phyloP scores from a whole-genome alignment of 2,329 filamentous ascomycete species.

The Phialophora verrucosa region DNA sequence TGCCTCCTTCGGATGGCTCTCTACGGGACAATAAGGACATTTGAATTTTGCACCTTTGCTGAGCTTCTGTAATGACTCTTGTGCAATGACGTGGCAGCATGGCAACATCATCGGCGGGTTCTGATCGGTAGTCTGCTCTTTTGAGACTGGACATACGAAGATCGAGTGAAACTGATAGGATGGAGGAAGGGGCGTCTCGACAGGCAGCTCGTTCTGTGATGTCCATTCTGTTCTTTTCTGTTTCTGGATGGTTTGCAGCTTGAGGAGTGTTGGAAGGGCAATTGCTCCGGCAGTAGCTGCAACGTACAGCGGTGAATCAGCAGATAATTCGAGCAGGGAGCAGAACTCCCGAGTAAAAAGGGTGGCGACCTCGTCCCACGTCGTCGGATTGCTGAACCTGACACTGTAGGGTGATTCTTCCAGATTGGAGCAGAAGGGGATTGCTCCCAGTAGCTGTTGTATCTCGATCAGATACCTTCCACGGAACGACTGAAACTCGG shows the following conservation, averaged over 20 bases:
- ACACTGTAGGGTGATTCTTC: constrained; percentile 75
- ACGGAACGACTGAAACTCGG: constrained; percentile 76
- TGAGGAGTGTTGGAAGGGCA: constrained; percentile 84
- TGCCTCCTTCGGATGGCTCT: constrained; percentile 79
- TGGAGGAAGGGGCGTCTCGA: constrained; percentile 69
- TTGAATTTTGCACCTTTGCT: constrained; percentile 84
- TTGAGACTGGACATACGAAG: constrained; percentile 96
- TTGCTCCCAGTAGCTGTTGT: constrained; percentile 77
- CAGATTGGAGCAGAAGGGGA: constrained; percentile 79
- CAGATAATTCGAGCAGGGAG: constrained; percentile 83
- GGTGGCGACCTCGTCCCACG: constrained; percentile 82
- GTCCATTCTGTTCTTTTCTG: constrained; percentile 95
- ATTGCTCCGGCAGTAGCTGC: constrained; percentile 92
- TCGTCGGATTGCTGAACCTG: constrained; percentile 74
- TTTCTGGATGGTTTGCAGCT: constrained; percentile 85
- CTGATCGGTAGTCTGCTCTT: constrained; percentile 89
- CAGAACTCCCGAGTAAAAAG: constrained; percentile 96
- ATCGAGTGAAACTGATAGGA: constrained; percentile 85
- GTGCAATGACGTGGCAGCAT: constrained; percentile 91
- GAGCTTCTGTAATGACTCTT: constrained; percentile 79
- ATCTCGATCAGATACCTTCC: constrained; percentile 78
- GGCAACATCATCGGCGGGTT: constrained; percentile 98
- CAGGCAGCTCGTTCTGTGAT: constrained; percentile 84
- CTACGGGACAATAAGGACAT: constrained; percentile 91
- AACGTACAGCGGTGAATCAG: constrained; percentile 90